Evolutionary conservation across 495 filamentous ascomycete species (phyloP), one percentile per base, ranked within the genome.

Genomic region (Aspergillus conjunctus): DNA sequence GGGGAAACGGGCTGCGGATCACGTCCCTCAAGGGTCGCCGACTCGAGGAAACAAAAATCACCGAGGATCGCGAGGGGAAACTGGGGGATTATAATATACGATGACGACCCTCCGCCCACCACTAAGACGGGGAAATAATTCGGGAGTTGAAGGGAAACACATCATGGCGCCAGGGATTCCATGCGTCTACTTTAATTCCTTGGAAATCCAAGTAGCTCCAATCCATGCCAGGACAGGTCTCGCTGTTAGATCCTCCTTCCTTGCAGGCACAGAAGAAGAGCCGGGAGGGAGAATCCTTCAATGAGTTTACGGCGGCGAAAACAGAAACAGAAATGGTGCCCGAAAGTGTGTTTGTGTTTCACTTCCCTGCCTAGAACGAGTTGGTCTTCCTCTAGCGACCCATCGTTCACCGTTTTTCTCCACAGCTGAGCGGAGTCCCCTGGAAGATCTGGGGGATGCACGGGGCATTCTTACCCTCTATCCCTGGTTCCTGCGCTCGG

Each of bases 361-460:
- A 51, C 20, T 18, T 45, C 22, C 41, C 41, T 26, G 12, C 15
- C 18, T 10, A 48, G 20, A 20, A 46, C 41, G 54, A 56, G 68
- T 21, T 48, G 44, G 10, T 20, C 15, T 7, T 11, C n/a, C 20
- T 10, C 4, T 20, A 48, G 22, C 48, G 64, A 62, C 65, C 69
- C 66, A 59, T 62, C 59, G 68, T 71, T 70, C 68, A 55, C 55
- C 48, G 17, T 53, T 22, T 26, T 31, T 43, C 63, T 63, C 68
- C 68, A 73, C 26, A 26, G 26, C 70, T 41, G 37, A 3, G 20
- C 1, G 11, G 20, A 54, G 51, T 80, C 61, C 53, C 55, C 73
- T 79, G 32, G 51, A 33, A 43, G 56, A 59, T 63, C 43, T 53
- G 43, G 43, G 32, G 31, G 22, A 18, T 33, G 15, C 17, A 30